Evolutionary conservation across 306 rosid genomes (phyloP).

Genomic region (Macrotyloma uniflorum): DNA sequence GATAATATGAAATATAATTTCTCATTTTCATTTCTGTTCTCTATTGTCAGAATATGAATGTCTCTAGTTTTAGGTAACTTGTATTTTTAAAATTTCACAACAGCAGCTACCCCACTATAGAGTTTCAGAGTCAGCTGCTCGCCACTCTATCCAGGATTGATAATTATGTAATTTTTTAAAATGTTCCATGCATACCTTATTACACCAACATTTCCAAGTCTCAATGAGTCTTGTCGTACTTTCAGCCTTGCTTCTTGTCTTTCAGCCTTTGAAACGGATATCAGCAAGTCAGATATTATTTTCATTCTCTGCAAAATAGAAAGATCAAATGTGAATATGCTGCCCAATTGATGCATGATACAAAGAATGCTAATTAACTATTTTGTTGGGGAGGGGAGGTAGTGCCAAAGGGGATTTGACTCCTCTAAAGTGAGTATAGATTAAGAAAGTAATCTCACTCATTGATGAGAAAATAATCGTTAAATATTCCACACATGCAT

Average conservation of each 20-base stretch:
- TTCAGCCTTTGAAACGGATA: constrained; percentile 94
- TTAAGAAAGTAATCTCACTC: neutral
- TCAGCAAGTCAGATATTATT: constrained; percentile 89
- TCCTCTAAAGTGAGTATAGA: neutral
- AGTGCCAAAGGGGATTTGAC: neutral
- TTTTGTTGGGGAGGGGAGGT: neutral
- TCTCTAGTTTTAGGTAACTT: neutral
- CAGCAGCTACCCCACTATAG: neutral
- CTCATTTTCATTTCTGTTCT: neutral
- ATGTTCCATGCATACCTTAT: constrained; percentile 61
- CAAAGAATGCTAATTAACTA: constrained; percentile 1
- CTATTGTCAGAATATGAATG: neutral
- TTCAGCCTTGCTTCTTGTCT: constrained; percentile 98
- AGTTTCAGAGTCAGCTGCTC: neutral
- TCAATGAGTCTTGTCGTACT: constrained; percentile 94
- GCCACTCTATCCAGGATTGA: neutral
- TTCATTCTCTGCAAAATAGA: constrained; percentile 79
- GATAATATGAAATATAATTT: constrained; percentile 2
- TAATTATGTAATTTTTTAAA: neutral
- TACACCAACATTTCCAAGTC: constrained; percentile 98
- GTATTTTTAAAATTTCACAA: neutral
- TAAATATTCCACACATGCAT: neutral
- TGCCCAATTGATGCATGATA: constrained; percentile 16
- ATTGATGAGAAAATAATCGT: neutral
- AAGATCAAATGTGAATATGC: constrained; percentile 36